Base-by-base conservation (phyloP, 2,329 filamentous ascomycete genomes). In the Stagonosporopsis chrysanthemi region DNA sequence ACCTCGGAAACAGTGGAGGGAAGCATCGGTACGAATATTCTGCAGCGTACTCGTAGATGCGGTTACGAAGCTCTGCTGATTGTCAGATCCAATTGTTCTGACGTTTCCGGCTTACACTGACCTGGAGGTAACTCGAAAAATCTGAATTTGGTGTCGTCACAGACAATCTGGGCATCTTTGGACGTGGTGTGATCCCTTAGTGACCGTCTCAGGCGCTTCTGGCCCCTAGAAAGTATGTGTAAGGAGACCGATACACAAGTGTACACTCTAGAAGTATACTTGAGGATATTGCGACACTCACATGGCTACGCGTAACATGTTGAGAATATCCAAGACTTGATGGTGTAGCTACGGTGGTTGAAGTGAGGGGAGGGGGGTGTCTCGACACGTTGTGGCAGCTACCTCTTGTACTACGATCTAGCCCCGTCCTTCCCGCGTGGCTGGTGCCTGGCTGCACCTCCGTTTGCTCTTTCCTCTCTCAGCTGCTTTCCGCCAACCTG, bases 81-180 rank as follows among this genome's bases (percentile, higher is more conserved):
- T 33, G 36, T 64, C 36, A 64, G 62, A 28, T 24, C n/a, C 8
- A 19, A 4, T n/a, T 28, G 9, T 4, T 2, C 40, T 14, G 11
- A 1, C 2, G 17, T 7, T 3, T 11, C 0, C 15, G n/a, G 33
- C 23, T 8, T 7, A 14, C 24, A 58, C 61, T 41, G 11, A 65
- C 68, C 70, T 44, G 56, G 62, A 35, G 70, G 66, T 14, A 73
- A 54, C 14, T 69, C 56, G 9, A 71, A 41, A 36, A 73, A 70
- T 6, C 26, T 17, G 33, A 40, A 52, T 9, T 35, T 11, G 17
- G 14, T 35, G 8, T 33, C 19, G 2, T 58, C 53, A 7, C 66
- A 67, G n/a, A 44, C 19, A 17, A 7, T 3, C 11, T 52, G 38
- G 8, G 35, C n/a, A 14, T 24, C 24, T 19, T 42, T 35, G 19